Evolutionary conservation across 208 protist genomes (phyloP).

Genomic region (Acanthamoeba sp.): DNA sequence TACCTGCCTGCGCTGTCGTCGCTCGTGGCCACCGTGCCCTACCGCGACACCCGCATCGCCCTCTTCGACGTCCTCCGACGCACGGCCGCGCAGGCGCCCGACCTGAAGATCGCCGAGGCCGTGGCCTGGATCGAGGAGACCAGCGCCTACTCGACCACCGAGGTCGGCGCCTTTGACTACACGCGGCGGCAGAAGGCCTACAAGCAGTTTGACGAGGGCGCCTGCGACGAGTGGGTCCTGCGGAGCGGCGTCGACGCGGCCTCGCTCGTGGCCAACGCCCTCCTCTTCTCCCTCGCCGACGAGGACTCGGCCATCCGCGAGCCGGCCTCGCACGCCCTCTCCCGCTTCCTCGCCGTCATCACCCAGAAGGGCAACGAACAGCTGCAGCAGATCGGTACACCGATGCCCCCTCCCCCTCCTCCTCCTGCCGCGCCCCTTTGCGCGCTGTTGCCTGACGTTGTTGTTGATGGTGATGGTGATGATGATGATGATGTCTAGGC

Average conservation of each 20-base stretch:
- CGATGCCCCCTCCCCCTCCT: too few species aligned
- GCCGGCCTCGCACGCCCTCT: slow-evolving; percentile 56
- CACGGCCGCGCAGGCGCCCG: slow-evolving; percentile 30
- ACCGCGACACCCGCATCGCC: slow-evolving; percentile 27
- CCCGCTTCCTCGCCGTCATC: slow-evolving; percentile 47
- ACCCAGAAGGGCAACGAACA: slow-evolving; percentile 9
- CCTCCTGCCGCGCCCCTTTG: too few species aligned
- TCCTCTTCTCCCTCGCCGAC: slow-evolving; percentile 50
- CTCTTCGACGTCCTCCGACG: slow-evolving; percentile 23
- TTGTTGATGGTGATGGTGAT: too few species aligned
- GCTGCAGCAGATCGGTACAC: slow-evolving; percentile 7
- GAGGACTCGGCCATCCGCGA: slow-evolving; percentile 51
- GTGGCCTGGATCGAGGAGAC: slow-evolving; percentile 59
- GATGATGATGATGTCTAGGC: too few species aligned
- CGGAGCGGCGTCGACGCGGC: not conserved
- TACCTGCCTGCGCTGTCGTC: slow-evolving; percentile 40
- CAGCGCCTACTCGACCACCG: slow-evolving; percentile 53
- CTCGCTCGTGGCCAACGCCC: slow-evolving; percentile 36
- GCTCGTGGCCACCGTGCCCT: slow-evolving; percentile 15
- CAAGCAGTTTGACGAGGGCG: slow-evolving; percentile 50
- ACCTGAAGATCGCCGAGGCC: slow-evolving; percentile 30
- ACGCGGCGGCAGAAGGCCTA: slow-evolving; percentile 42
- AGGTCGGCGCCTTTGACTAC: slow-evolving; percentile 65
- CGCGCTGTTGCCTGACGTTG: not conserved
- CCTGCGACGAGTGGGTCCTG: slow-evolving; percentile 43